Evolutionary conservation across 2,329 filamentous ascomycete genomes (phyloP), one percentile per base, ranked within the genome.

Genomic region (Neonectria coccinea): DNA sequence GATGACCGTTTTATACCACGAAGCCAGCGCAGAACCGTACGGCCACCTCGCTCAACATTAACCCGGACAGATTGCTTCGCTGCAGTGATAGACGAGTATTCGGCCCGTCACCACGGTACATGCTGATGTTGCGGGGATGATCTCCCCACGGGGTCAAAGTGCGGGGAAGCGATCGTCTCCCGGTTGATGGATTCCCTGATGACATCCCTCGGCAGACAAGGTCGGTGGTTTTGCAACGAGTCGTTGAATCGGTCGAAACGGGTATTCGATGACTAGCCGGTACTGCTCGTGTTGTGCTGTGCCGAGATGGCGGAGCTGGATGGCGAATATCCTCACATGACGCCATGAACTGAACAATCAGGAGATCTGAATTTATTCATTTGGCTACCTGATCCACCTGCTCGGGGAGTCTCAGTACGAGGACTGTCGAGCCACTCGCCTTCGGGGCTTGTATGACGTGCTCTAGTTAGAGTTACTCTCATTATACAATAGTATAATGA

Each of bases 131-230:
- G 47, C 6, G 27, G 47, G 25, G 45, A 33, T 2, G 2, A 18
- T 50, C 47, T 20, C 47, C 47, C 47, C 27, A 50, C 27, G 47
- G 47, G 47, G 27, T 4, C 27, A 50, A 50, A 50, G 27, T 50
- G 47, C 25, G 47, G 47, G 47, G 47, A 27, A 50, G 27, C 3
- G 16, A n/a, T 31, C n/a, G 5, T 16, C 27, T 31, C 27, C n/a
- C 47, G 20, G 20, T 50, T n/a, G 5, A 9, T 16, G 10, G 18
- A 10, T 16, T 12, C 14, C 16, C 16, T 33, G 16, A 50, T 31
- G 16, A 5, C 14, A n/a, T 11, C 25, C 47, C 47, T 31, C 47
- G 47, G 47, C 47, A 50, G 27, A 12, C 47, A 10, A 18, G 18
- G 3, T 18, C 16, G 9, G n/a, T 31, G 27, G n/a, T 16, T 18